Percentiles rank a stretch among this genome's conserved stretches.
phyloP scores from a whole-genome alignment of 306 rosid genomes.

The Elaeagnus macrophylla region DNA sequence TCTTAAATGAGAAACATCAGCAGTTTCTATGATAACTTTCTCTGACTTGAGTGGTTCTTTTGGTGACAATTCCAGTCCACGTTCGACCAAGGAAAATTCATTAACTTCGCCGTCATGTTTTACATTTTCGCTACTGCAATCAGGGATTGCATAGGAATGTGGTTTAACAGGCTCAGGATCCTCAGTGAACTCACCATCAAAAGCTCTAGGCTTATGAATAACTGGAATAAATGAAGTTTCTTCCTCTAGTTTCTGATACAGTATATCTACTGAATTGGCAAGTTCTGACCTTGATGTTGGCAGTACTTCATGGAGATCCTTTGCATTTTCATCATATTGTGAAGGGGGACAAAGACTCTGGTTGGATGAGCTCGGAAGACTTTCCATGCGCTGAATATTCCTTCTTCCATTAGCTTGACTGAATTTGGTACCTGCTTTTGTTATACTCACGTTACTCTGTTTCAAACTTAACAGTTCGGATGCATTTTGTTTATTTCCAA shows the following conservation, averaged over 20 bases:
- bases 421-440: constrained; percentile 21
- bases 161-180: constrained; percentile 27
- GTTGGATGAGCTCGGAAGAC: constrained; percentile 30
- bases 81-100: constrained; percentile 44
- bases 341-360: constrained; percentile 17
- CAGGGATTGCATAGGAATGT: constrained; percentile 17
- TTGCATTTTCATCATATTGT: constrained; percentile 36
- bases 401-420: constrained; percentile 43
- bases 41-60: constrained; percentile 27
- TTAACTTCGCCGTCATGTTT: constrained; percentile 31
- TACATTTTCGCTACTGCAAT: constrained; percentile 21
- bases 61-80: constrained; percentile 40
- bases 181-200: constrained; percentile 32
- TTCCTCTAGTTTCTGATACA: constrained; percentile 40
- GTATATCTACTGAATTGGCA: constrained; percentile 42
- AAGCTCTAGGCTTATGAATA: constrained; percentile 28
- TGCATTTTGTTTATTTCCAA: constrained; percentile 23
- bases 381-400: constrained; percentile 25
- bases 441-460: constrained; percentile 26
- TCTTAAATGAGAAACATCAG: constrained; percentile 29
- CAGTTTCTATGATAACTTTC: constrained; percentile 27
- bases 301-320: constrained; percentile 72
- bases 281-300: constrained; percentile 36
- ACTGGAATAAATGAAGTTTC: constrained; percentile 23
- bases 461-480: constrained; percentile 24